Percentiles rank a stretch among this genome's conserved stretches.
phyloP scores from a whole-genome alignment of 306 rosid genomes.

The barrel medic (Medicago truncatula) region MtrunA17r5.0-ANR NC_053042.1:10263001-10263500 shows the following conservation, averaged over 20 bases:
- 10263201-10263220: constrained; percentile 98
- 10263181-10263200: constrained; percentile 92
- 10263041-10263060: constrained; percentile 36
- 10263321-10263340: constrained; percentile 93
- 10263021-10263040: constrained; percentile 32
- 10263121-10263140: constrained; percentile 6
- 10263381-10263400: constrained; percentile 71
- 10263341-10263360: constrained; percentile 87
- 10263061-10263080: constrained; percentile 24
- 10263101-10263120: constrained; percentile 6
- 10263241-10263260: constrained; percentile 90
- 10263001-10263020: constrained; percentile 78
- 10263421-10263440: constrained; percentile 7
- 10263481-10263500: neutral
- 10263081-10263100: constrained; percentile 17
- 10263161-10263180: constrained; percentile 95
- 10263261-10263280: constrained; percentile 89
- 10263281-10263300: constrained; percentile 86
- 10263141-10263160: constrained; percentile 39
- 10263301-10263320: constrained; percentile 97
- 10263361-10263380: constrained; percentile 77
- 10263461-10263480: constrained; percentile 23
- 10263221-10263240: constrained; percentile 94
- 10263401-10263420: constrained; percentile 45
- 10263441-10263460: constrained; percentile 1